Evolutionary conservation across 345 rosid genomes (phyloP), one percentile per base, ranked within the genome.

Genomic region (Eucalyptus urophylla): DNA sequence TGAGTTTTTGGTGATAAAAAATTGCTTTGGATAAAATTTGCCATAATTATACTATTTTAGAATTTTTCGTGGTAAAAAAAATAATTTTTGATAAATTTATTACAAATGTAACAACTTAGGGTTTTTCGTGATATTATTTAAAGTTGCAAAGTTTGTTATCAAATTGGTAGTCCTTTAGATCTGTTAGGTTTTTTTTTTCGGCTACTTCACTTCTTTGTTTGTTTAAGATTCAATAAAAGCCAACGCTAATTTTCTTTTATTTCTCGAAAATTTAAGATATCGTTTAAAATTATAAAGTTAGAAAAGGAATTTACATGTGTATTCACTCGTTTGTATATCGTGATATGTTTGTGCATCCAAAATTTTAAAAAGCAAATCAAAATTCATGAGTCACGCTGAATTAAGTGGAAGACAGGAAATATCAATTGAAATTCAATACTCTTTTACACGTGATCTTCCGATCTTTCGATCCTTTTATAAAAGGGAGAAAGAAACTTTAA

Each of bases 41-140:
- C 0, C 27, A 56, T 8, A 24, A 56, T 8, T 56, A 56, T 56
- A 56, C 1, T 0, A 22, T 0, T 24, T 56, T 9, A 8, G 3
- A 24, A 22, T 10, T 56, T 56, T 56, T 56, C 29, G 0, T 53
- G 4, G 4, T 53, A 17, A 53, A 53, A 53, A 15, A 53, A 7
- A 0, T 51, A 51, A 6, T 51, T 51, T 51, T 16, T 6, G 5
- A 17, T 17, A 56, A 56, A 56, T 8, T 56, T 56, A 4, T 56
- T 11, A 56, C 11, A 56, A 4, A 8, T 8, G 6, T 22, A 56
- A 22, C 3, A 56, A 21, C 3, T 56, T 56, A 24, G 27, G 12
- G 12, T 56, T 56, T 10, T 56, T 56, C 25, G 5, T 24, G 27
- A 24, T 56, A 8, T 56, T 56, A 53, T 60, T 25, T 13, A 6